Base-by-base conservation (phyloP, 257 asterid genomes). In the Nicotiana tabacum region DNA sequence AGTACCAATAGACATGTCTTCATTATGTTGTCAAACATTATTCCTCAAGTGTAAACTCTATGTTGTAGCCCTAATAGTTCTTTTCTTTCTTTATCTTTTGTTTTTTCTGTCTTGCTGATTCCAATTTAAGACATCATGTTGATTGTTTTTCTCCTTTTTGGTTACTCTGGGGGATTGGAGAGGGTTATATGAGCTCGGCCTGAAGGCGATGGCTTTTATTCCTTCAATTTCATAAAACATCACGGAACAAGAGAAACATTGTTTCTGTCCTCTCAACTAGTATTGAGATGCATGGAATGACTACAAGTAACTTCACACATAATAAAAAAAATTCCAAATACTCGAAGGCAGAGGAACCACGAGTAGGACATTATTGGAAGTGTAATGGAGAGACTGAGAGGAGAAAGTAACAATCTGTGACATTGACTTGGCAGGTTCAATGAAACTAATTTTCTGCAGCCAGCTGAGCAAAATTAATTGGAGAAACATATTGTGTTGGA, bases 401-500 rank as follows among this genome's bases (percentile, higher is more conserved):
- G 58, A 76, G 29, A 76, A 16, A 76, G 39, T 76, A 53, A 76
- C 27, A 15, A 7, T 76, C 80, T 76, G 46, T 51, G 80, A 48
- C 80, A 16, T 76, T 76, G 9, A 27, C 30, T 76, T 35, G 16
- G 9, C 16, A 7, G 64, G 64, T 74, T 72, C 60, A 15, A 7
- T 16, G 80, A 53, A 65, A 29, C 80, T 76, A 76, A 4, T 80
- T 4, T 62, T 82, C 83, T 24, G 78, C 66, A 60, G 80, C 78
- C 67, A 87, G 51, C 69, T 89, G 90, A 65, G 87, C 67, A 81
- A 85, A 89, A 66, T 87, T 87, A 67, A 85, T 87, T 17, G 91
- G 90, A 60, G 90, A 33, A 8, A 87, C 91, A 16, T 83, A 85
- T 11, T 4, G 7, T 21, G 76, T 13, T 55, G 90, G 89, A 66